Evolutionary conservation across 352 stramenopile species (phyloP).

Genomic region (Achlya hypogyna): DNA sequence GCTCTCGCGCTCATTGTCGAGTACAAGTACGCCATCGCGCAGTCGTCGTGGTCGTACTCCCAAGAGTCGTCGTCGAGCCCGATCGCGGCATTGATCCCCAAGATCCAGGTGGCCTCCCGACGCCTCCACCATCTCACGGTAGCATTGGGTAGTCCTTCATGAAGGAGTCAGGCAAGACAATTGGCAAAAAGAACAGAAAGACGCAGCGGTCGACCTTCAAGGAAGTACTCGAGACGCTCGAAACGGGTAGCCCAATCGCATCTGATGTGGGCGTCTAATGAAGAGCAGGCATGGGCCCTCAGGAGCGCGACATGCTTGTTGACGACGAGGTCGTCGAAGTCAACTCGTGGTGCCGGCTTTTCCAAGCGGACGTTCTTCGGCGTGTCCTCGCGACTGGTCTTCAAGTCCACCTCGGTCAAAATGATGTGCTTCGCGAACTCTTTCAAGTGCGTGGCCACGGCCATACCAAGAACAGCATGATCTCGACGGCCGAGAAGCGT

Average conservation of each 20-base stretch:
- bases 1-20: constrained; percentile 52
- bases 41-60: constrained; percentile 37
- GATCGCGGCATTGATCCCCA: constrained; percentile 39
- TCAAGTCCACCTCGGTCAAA: constrained; percentile 37
- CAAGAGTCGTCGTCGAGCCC: constrained; percentile 32
- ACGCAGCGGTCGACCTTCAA: constrained; percentile 53
- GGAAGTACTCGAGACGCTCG: constrained; percentile 52
- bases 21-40: constrained; percentile 39
- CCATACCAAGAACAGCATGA: constrained; percentile 38
- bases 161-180: constrained; percentile 52
- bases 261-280: too few species aligned
- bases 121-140: background rate
- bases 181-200: constrained; percentile 68
- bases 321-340: constrained; percentile 43
- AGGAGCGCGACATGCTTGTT: constrained; percentile 37
- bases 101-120: constrained; percentile 44
- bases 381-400: constrained; percentile 44
- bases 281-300: constrained; percentile 31
- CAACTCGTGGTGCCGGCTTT: constrained; percentile 53
- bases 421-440: constrained; percentile 44
- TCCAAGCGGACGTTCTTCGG: constrained; percentile 51
- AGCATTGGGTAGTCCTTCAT: constrained; percentile 27
- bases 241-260: constrained; percentile 24
- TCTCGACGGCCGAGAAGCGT: constrained; percentile 39
- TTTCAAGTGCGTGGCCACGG: constrained; percentile 49